Evolutionary conservation across 2,329 filamentous ascomycete species (phyloP).

Genomic region (Pseudocercospora eumusae): DNA sequence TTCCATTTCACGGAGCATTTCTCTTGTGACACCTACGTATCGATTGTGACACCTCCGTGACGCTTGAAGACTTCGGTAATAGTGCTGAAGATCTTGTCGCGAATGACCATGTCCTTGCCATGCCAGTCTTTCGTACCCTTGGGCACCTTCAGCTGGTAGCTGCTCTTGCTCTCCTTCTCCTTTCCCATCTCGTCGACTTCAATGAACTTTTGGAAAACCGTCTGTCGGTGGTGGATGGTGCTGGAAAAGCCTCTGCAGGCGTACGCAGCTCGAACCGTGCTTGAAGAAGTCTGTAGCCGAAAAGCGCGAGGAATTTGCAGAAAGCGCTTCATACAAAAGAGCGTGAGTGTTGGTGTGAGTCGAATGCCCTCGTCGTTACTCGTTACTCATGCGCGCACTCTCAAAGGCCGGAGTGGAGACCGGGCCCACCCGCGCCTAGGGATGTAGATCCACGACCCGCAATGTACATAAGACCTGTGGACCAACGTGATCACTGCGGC

Average conservation of each 20-base stretch:
- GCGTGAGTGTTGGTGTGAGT: constrained; percentile 1
- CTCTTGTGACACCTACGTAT: constrained; percentile 58
- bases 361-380: too few species aligned
- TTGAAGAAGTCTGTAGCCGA: not conserved
- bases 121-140: constrained; percentile 90
- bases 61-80: constrained; percentile 80
- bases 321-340: constrained; percentile 26
- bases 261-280: not conserved
- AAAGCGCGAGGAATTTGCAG: constrained; percentile 17
- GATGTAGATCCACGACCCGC: too few species aligned
- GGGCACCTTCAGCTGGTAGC: constrained; percentile 75
- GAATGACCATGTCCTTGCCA: constrained; percentile 75
- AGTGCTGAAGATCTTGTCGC: constrained; percentile 75
- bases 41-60: constrained; percentile 76
- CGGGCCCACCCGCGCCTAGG: too few species aligned
- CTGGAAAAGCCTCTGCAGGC: not conserved
- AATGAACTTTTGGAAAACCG: constrained; percentile 14
- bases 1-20: constrained; percentile 3
- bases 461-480: too few species aligned
- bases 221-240: not conserved
- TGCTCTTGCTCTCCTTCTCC: constrained; percentile 43
- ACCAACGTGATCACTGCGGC: too few species aligned
- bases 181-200: constrained; percentile 48
- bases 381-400: not conserved
- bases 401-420: not conserved